These are phyloP conservation scores for Eucalyptus sp. DNA, from an alignment of 345 rosid genomes.

Conservation along the genomic window DNA sequence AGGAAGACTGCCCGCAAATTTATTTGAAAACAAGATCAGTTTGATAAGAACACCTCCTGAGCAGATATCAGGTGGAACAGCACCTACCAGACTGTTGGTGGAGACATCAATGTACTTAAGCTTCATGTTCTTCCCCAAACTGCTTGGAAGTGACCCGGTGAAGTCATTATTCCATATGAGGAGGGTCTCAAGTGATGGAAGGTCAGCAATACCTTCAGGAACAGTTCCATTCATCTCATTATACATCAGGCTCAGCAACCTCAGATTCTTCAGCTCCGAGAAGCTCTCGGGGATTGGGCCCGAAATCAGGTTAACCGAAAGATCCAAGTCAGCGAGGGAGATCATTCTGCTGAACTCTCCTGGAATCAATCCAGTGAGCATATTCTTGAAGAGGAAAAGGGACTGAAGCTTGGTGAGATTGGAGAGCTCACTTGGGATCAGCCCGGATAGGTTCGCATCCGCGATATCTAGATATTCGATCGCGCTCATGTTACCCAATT, in stretches of 20 bases:
- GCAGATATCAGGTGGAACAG: conserved; percentile 72
- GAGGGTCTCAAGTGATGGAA: conserved; percentile 71
- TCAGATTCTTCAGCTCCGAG: conserved; percentile 54
- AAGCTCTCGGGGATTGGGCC: conserved; percentile 81
- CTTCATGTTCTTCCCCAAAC: conserved; percentile 65
- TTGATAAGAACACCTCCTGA: conserved; percentile 57
- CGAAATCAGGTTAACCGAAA: conserved; percentile 64
- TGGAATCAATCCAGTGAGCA: conserved; percentile 52
- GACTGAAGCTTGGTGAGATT: conserved; percentile 81
- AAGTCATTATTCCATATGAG: conserved; percentile 85
- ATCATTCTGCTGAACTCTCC: conserved; percentile 49
- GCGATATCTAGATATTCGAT: conserved; percentile 84
- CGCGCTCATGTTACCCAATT: conserved; percentile 65
- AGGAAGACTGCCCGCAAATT: conserved; percentile 48
- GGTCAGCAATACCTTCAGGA: conserved; percentile 58
- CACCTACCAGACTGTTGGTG: conserved; percentile 61
- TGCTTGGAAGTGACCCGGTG: conserved; percentile 65
- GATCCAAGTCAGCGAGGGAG: conserved; percentile 65
- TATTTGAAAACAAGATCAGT: conserved; percentile 74
- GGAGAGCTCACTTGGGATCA: conserved; percentile 55
- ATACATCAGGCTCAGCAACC: conserved; percentile 67
- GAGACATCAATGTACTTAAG: conserved; percentile 90
- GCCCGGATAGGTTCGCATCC: conserved; percentile 70
- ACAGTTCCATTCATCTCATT: conserved; percentile 81
- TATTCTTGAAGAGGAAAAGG: conserved; percentile 77